Evolutionary conservation across 352 stramenopile genomes (phyloP).

Genomic region (Phytophthora vignae): DNA sequence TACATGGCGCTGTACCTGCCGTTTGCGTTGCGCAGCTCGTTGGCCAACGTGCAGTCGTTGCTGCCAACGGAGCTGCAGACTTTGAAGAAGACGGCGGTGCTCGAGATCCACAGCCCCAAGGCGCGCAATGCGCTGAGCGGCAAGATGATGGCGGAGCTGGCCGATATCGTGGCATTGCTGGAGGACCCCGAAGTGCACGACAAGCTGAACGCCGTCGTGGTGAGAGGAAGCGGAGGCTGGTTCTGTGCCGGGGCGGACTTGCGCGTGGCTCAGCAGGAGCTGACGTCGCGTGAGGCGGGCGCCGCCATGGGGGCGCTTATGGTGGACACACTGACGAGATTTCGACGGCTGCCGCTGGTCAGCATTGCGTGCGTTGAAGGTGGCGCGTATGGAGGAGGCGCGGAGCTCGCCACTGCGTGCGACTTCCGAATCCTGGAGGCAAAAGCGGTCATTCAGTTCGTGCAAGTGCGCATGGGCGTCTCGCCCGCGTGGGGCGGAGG

Average conservation of each 20-base stretch:
- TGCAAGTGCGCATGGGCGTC: conserved; percentile 86
- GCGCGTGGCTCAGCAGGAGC: conserved; percentile 73
- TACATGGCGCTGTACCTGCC: conserved; percentile 42
- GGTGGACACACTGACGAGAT: conserved; percentile 74
- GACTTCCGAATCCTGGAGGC: conserved; percentile 80
- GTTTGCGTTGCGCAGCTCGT: conserved; percentile 7
- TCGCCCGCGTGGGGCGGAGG: conserved; percentile 87
- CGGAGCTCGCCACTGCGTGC: conserved; percentile 83
- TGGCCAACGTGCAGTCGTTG: background rate
- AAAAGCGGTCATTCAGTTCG: conserved; percentile 84
- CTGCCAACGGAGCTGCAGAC: conserved; percentile 26
- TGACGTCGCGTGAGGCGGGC: conserved; percentile 74
- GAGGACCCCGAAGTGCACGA: conserved; percentile 60
- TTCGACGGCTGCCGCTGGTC: conserved; percentile 80
- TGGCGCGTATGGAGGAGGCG: conserved; percentile 82
- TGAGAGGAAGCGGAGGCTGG: conserved; percentile 64
- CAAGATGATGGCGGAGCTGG: conserved; percentile 91
- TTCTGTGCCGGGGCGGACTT: conserved; percentile 91
- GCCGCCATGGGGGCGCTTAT: conserved; percentile 78
- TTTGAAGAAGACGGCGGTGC: conserved; percentile 58
- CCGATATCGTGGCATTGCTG: conserved; percentile 68
- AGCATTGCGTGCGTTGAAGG: conserved; percentile 85
- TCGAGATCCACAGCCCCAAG: conserved; percentile 77
- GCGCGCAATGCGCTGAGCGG: conserved; percentile 82
- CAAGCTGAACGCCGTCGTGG: conserved; percentile 69